Evolutionary conservation across 2,329 filamentous ascomycete species (phyloP).

Genomic region (Claviceps sp.): DNA sequence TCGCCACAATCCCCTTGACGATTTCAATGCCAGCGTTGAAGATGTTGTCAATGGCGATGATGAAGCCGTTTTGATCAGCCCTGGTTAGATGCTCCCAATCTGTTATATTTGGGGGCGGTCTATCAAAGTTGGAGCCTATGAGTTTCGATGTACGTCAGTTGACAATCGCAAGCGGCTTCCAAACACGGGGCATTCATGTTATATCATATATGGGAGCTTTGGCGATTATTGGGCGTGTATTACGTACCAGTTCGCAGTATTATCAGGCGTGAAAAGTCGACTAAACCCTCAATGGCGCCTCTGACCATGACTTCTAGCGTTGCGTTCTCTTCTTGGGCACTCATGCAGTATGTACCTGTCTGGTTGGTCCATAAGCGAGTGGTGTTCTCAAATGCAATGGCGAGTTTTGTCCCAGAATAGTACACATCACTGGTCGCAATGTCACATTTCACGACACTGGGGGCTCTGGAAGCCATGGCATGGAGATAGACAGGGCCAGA

Average conservation of each 20-base stretch:
- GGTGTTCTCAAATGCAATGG: slow-evolving; percentile 51
- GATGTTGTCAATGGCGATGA: slow-evolving; percentile 50
- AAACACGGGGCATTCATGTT: not conserved
- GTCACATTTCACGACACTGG: slow-evolving; percentile 51
- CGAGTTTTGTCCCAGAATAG: slow-evolving; percentile 48
- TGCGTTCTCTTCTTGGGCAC: slow-evolving; percentile 61
- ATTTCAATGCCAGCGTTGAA: slow-evolving; percentile 53
- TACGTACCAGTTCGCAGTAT: slow-evolving; percentile 46
- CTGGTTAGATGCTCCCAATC: slow-evolving; percentile 47
- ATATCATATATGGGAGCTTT: too few species aligned
- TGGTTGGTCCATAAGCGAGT: slow-evolving; percentile 54
- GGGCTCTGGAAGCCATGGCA: slow-evolving; percentile 29
- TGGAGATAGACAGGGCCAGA: slow-evolving; percentile 25
- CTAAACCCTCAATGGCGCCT: slow-evolving; percentile 38
- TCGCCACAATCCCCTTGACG: slow-evolving; percentile 45
- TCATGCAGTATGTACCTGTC: slow-evolving; percentile 54
- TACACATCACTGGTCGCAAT: slow-evolving; percentile 60
- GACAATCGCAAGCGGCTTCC: not conserved
- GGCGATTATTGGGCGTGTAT: too few species aligned
- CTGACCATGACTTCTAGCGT: slow-evolving; percentile 52
- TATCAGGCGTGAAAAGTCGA: slow-evolving; percentile 55
- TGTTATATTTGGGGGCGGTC: slow-evolving; percentile 44
- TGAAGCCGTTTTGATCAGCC: slow-evolving; percentile 49
- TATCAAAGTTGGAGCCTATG: slow-evolving; percentile 54
- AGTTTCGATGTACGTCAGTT: too few species aligned